Base-by-base conservation (phyloP, 2,329 filamentous ascomycete species). In the Paraconiothyrium sp. region DNA sequence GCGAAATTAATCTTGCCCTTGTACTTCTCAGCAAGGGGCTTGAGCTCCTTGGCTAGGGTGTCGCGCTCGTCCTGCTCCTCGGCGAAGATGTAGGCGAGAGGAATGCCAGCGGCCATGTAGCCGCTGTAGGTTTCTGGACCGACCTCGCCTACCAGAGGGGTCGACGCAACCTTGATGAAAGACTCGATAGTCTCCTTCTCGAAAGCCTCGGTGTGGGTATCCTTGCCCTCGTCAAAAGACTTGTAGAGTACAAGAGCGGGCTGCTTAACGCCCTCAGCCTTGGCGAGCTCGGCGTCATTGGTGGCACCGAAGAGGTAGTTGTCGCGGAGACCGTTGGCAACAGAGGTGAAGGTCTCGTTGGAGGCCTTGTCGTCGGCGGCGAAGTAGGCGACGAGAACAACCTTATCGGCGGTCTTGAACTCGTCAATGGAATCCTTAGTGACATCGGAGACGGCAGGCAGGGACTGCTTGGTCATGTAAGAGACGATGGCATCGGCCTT, bases 381-480 rank as follows among this genome's bases (percentile, higher is more conserved):
- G 75, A 97, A 88, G 87, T 94, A 99, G 71, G 90, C 94, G 66
- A 99, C 89, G 59, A 98, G 81, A 63, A 98, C 94, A 66, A 98
- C 93, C 86, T 97, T 97, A 84, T 99, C 95, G 78, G 94, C 89
- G 63, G 90, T 94, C 90, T 98, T 98, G 90, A 99, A 97, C 74
- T 97, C 94, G 78, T 94, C 92, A 58, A 97, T 84, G 62, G 90
- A 93, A 68, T 94, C 92, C 80, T 91, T 89, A 73, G 87, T 90
- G 62, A 99, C 86, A 67, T 87, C 77, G 6, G 95, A 97, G 67
- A 99, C 94, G 67, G 95, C 92, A 57, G 95, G 95, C 63, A 99
- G 88, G 30, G 92, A 92, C 84, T 98, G 95, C 88, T 98, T 99
- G 80, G 93, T 91, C 95, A 99, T 99, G 86, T 97, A 98, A 30